Evolutionary conservation across 441 rosid species (phyloP), one percentile per base, ranked within the genome.

Genomic region (Syzygium malaccense): DNA sequence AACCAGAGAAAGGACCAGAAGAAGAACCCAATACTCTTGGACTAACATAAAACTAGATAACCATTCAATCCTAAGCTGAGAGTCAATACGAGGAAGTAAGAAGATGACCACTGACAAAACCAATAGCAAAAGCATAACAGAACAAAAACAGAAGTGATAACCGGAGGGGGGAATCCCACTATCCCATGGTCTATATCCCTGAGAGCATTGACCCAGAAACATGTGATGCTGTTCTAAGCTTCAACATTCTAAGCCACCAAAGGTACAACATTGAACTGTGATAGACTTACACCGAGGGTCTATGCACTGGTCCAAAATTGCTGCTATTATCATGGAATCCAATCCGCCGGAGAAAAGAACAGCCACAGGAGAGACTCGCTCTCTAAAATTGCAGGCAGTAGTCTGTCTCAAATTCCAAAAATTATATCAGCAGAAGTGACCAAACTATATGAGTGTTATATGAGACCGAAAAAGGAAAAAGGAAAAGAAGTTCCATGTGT

Each of bases 281-380:
- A 71, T 20, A 86, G 20, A 62, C 92, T 94, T 93, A 96, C 98
- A 95, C 85, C 86, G 91, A 85, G 95, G 93, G 93, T 96, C 96
- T 55, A 98, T 90, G 91, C 96, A 96, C 79, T 96, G 94, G 90
- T 98, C 92, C 92, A 96, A 92, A 37, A 98, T 89, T 56, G 97
- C 98, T 66, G 99, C 97, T 80, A 98, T 95, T 90, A 98, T 95
- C 99, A 95, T 98, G 53, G 99, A 98, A 92, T 98, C 99, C 87
- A 96, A 90, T 89, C 99, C 99, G 79, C 99, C 99, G 85, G 99
- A 98, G 91, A 98, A 96, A 79, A 98, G 96, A 88, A 98, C 95
- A 78, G 99, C 99, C 80, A 96, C 95, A 3, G 99, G 99, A 86
- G 87, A 93, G 89, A 54, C 89, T 84, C 91, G 97, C 86, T 90